Base-by-base conservation (phyloP, 768 basidiomycete genomes). In the Amanita rimosa region DNA sequence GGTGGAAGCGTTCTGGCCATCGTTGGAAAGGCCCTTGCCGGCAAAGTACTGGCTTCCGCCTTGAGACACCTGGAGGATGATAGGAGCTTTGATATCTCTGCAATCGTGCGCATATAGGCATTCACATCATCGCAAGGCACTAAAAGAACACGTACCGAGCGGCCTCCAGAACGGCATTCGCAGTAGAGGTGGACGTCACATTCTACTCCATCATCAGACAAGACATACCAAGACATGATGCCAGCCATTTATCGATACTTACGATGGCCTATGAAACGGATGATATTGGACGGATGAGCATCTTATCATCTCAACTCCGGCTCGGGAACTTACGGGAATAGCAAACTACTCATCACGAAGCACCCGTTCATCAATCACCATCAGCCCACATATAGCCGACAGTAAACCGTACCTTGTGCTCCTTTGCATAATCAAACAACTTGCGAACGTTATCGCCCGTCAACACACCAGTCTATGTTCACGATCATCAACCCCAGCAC, bases 41-140 rank as follows among this genome's bases (percentile, higher is more conserved):
- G 91, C 91, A 62, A 88, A 97, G 76, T 85, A 97, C 46, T 94
- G 95, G 53, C 81, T 78, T 59, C 96, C 96, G 50, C 96, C 96
- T 65, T 99, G 94, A 48, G 96, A 99, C 54, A 94, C 83, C 64
- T 98, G 96, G 59, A 97, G 72, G 68, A 99, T 98, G 70, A 99
- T 93, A 51, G 95, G 95, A 26, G 95, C 76, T 67, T 98, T 97
- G 76, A 88, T 79, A 65, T 97, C 96, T 55, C 90, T 90, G 58
- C 39, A 49, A 53, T 62, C 52, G 55, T 14, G 40, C 31, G 29
- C 33, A 39, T 42, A 27, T 39, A 10, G 24, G 17, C 6, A 29
- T 10, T 2, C 4, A 17, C 6, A 7, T n/a, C 17, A 7, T 19
- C 35, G 19, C 10, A 21, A 10, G 36, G 26, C 19, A 16, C 11